Evolutionary conservation across 73 alveolate genomes (phyloP).

Genomic region (Durusdinium trenchii): DNA sequence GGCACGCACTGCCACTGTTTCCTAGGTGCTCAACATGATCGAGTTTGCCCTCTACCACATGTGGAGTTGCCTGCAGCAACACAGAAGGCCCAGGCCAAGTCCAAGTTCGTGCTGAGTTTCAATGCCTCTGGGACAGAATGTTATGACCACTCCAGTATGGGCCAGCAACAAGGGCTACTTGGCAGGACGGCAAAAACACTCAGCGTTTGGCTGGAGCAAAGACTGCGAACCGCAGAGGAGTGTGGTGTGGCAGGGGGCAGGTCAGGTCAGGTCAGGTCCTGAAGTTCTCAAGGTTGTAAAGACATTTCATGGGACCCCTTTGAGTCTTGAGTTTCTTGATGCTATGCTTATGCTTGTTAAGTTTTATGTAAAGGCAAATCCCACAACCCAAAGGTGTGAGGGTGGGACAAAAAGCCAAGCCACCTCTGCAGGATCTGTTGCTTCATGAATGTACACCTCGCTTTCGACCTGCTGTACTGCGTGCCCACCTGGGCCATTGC

Average conservation of each 20-base stretch:
- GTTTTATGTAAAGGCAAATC: too few relatives aligned
- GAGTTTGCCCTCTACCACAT: not conserved
- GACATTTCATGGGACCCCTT: not conserved
- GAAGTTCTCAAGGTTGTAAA: not conserved
- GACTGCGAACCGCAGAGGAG: not conserved
- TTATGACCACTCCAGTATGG: not conserved
- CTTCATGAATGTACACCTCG: conserved; percentile 3
- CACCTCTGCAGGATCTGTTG: not conserved
- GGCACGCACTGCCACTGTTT: too few relatives aligned
- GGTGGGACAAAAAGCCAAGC: too few relatives aligned
- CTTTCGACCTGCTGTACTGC: not conserved
- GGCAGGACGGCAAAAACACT: conserved; percentile 9
- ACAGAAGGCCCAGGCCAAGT: not conserved
- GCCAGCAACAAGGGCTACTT: not conserved
- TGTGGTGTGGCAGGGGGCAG: not conserved
- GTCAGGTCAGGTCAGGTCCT: not conserved
- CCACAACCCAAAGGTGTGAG: too few relatives aligned
- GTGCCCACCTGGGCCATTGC: not conserved
- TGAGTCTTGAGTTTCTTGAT: not conserved
- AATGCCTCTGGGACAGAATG: not conserved
- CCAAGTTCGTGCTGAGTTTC: not conserved
- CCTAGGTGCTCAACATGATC: not conserved
- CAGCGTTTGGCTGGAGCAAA: not conserved
- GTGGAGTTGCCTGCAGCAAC: not conserved
- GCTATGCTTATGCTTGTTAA: not conserved